Base-by-base conservation (phyloP, 108 stramenopile genomes). In the Aureococcus anophagefferens region DNA sequence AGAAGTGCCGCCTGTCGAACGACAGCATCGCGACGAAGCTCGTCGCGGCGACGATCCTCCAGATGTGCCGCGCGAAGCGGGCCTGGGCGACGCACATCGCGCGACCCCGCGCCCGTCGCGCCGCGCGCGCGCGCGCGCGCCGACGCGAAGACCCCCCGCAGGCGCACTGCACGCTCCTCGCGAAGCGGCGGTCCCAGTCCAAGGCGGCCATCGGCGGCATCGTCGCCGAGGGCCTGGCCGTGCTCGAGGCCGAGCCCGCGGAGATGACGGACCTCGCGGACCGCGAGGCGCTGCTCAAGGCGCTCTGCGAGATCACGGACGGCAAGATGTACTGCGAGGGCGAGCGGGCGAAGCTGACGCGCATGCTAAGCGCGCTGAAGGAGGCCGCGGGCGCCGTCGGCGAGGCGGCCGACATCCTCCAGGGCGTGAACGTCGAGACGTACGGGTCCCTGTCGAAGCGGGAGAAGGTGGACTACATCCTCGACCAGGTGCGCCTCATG, bases 371-470 rank as follows among this genome's bases (percentile, higher is more conserved):
- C 33, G 79, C 78, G 46, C 83, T 96, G 66, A 84, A 85, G 77
- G 91, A 86, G 74, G 68, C 35, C 69, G 88, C 83, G 31, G 95
- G 94, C 16, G 84, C 93, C 66, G 79, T 96, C 51, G 82, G 81
- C 62, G 84, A 68, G 15, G 96, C 98, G 3, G 90, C 92, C 29
- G 86, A 90, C 46, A 85, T 94, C 17, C 80, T 99, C 68, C 96
- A 98, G 75, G 96, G 98, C 75, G 96, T 97, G 37, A 93, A 96
- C 69, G 98, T 98, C 4, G 98, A 99, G 85, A 99, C 98, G 13
- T 97, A 96, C 75, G 98, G 96, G 35, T 87, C 91, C 25, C 80
- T 99, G 37, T 90, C 89, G 66, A 96, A 94, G 81, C 80, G 90
- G 37, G 96, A 99, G 82, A 99, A 99, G 84, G 88, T 95, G 9